These are phyloP conservation scores for Inga leiocalycina DNA, from an alignment of 306 rosid species.

Conservation along the genomic window DNA sequence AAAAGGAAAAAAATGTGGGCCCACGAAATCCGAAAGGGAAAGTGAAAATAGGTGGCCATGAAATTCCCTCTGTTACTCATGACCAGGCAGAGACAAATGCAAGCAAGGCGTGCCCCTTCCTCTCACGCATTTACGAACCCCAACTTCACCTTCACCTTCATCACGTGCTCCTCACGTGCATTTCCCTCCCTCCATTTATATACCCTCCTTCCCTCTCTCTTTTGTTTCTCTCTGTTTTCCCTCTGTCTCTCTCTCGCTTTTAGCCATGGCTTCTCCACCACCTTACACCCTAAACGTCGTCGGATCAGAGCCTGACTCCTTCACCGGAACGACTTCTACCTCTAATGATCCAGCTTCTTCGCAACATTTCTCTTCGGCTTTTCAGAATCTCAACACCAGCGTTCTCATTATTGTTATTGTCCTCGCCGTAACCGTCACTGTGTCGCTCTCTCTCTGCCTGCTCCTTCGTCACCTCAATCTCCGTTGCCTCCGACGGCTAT, in stretches of 20 bases:
- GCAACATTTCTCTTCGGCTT: conserved; percentile 30
- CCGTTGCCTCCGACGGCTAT: conserved; percentile 59
- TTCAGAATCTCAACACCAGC: conserved; percentile 55
- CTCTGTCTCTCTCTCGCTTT: background rate
- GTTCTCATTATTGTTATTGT: conserved; percentile 54
- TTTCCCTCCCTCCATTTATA: background rate
- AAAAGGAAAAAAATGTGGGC: background rate
- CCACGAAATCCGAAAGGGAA: background rate
- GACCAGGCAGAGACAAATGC: background rate
- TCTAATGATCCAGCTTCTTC: background rate
- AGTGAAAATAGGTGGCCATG: background rate
- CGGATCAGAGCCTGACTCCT: conserved; percentile 32
- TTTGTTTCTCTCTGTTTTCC: background rate
- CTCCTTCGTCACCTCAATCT: conserved; percentile 73
- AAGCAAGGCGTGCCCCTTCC: background rate
- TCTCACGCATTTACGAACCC: conserved; percentile 32
- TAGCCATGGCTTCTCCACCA: conserved; percentile 45
- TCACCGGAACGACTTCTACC: background rate
- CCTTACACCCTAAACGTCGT: conserved; percentile 37
- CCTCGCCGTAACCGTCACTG: conserved; percentile 52
- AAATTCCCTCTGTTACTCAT: background rate
- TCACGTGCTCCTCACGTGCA: conserved; percentile 40
- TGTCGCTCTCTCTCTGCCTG: conserved; percentile 58
- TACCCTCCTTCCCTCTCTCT: background rate
- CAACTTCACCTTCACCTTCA: background rate